phyloP scores from a whole-genome alignment of 768 basidiomycete genomes.

The Kwoniella dendrophila region DNA sequence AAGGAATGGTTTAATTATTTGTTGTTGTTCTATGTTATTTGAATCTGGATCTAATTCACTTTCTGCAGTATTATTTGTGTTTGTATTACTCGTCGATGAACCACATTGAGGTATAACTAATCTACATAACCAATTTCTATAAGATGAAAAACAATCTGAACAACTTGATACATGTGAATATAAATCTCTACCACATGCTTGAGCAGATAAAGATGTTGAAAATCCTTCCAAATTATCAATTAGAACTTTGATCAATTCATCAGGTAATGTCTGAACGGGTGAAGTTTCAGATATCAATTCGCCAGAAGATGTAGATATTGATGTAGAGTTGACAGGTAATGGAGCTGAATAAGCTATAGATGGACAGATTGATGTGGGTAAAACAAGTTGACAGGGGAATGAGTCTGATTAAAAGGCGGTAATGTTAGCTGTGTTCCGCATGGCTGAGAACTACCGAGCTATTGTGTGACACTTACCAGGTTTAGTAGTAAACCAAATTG shows the following conservation, averaged over 20 bases:
- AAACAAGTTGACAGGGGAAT: slow-evolving; percentile 53
- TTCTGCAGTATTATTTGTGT: no score
- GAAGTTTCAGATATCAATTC: slow-evolving; percentile 11
- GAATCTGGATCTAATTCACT: neutral
- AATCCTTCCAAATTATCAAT: slow-evolving; percentile 45
- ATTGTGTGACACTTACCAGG: slow-evolving; percentile 36
- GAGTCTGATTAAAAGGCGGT: neutral
- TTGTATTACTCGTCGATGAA: neutral
- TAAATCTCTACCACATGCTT: slow-evolving; percentile 53
- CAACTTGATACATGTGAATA: slow-evolving; percentile 55
- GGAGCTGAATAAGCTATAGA: slow-evolving; percentile 51
- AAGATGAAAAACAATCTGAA: slow-evolving; percentile 50
- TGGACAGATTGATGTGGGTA: slow-evolving; percentile 47
- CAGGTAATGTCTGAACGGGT: slow-evolving; percentile 38
- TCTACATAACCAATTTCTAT: slow-evolving; percentile 55
- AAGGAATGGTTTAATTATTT: slow-evolving; percentile 12
- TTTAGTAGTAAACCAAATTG: slow-evolving; percentile 54
- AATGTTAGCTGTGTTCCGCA: neutral
- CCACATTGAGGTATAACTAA: slow-evolving; percentile 48
- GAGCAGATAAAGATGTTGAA: slow-evolving; percentile 47
- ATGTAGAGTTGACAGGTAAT: slow-evolving; percentile 31
- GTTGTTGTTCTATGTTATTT: slow-evolving; percentile 4
- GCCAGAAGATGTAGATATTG: slow-evolving; percentile 12
- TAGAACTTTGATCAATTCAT: slow-evolving; percentile 29
- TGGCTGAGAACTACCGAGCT: neutral